Conservation (phyloP, 2,329 filamentous ascomycete species). For the Ophiostoma novo-ulmi region DNA sequence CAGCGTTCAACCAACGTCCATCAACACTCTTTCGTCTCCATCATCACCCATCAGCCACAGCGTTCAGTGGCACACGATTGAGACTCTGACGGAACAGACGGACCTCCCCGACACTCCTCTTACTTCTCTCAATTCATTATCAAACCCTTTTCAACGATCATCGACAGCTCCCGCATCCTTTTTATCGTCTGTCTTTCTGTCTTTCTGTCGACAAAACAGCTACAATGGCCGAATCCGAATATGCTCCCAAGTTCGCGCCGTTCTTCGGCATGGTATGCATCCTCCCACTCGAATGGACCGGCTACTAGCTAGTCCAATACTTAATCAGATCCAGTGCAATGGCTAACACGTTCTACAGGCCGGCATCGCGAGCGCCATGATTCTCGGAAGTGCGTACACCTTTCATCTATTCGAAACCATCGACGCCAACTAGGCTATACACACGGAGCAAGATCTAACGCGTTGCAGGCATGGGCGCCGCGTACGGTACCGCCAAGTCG, state of each 20-base stretch:
- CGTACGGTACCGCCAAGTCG: constrained; percentile 82
- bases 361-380: constrained; percentile 76
- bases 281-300: neutral
- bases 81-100: neutral
- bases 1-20: neutral
- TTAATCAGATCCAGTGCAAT: neutral
- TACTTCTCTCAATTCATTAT: no score
- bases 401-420: constrained; percentile 6
- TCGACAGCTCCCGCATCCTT: neutral
- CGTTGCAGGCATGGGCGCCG: constrained; percentile 59
- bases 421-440: neutral
- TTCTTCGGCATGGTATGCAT: constrained; percentile 78
- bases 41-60: neutral
- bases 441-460: neutral
- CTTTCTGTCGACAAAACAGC: neutral
- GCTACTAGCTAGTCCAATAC: neutral
- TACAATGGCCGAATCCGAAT: constrained; percentile 48
- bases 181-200: neutral
- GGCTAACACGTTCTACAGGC: constrained; percentile 44
- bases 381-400: constrained; percentile 66
- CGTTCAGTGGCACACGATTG: neutral
- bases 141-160: neutral
- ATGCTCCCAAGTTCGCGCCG: constrained; percentile 75
- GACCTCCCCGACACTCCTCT: neutral
- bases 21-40: neutral